Evolutionary conservation across 345 rosid species (phyloP), one percentile per base, ranked within the genome.

Genomic region (Sonneratia caseolaris): DNA sequence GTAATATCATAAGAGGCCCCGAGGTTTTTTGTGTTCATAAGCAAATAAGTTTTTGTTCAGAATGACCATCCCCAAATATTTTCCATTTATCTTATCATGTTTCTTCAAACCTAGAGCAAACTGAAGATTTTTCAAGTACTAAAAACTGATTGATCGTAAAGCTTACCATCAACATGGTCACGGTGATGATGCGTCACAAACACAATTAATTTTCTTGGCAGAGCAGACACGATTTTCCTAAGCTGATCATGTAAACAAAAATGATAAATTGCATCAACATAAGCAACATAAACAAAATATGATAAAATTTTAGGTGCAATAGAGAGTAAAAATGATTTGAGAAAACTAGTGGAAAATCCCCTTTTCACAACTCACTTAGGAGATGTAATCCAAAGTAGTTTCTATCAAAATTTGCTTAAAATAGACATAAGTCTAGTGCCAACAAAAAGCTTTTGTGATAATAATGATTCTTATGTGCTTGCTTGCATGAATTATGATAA

Each of bases 101-200:
- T 40, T 18, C 27, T 67, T 37, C 5, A 32, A 67, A 45, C 1
- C n/a, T 7, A 67, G 27, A 67, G 47, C 24, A 37, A 65, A 65
- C 2, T 65, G 68, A 37, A 42, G 10, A 67, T 67, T 67, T 22
- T 35, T 14, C 18, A 37, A 14, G 32, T 14, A 32, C n/a, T 4
- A 7, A 67, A 13, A 66, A 67, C 32, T 57, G 35, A n/a, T n/a
- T 22, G 48, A 11, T 37, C 4, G 38, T 35, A 67, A 67, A 37
- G 48, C 47, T 53, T 37, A 66, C 24, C 42, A 22, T 15, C 95
- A 78, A 89, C 82, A 81, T 91, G 96, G 81, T 93, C 97, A 61
- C 6, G 84, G 66, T 93, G 98, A 76, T 89, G 96, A 79, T 93
- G 98, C 36, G 98, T 93, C 68, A 89, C 76, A 77, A 89, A 87